Percentiles rank a stretch among this genome's conserved stretches.
Evolutionary conservation across 1,284 basidiomycete species (phyloP).

Genomic region (Anthracocystis panici-leucophaei): DNA sequence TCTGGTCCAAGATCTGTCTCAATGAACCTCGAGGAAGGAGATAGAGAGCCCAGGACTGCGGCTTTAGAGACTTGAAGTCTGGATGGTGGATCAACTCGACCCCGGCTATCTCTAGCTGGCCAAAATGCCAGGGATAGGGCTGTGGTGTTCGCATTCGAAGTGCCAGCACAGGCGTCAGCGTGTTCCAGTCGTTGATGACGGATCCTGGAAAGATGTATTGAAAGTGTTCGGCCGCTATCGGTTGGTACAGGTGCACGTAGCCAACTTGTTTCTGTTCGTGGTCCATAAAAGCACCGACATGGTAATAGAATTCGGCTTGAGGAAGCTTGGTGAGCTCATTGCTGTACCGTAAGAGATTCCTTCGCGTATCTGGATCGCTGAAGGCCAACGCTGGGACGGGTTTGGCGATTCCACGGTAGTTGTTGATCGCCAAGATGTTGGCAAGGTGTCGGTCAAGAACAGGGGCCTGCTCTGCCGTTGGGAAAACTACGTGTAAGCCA

Average conservation of each 20-base stretch:
- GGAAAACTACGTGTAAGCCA: neutral
- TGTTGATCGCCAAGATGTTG: neutral
- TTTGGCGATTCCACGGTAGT: neutral
- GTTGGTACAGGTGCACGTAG: slow-evolving; percentile 11
- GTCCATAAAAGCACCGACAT: neutral
- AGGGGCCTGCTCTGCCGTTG: neutral
- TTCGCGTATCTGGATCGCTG: neutral
- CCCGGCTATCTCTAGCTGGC: slow-evolving; percentile 12
- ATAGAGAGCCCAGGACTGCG: no score
- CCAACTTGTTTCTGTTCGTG: neutral
- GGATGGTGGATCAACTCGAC: slow-evolving; percentile 11
- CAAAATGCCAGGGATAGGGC: neutral
- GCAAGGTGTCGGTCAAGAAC: slow-evolving; percentile 7
- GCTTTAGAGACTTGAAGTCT: neutral
- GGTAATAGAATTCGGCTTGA: neutral
- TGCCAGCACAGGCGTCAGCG: neutral
- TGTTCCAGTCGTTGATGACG: slow-evolving; percentile 1
- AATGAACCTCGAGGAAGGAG: no score
- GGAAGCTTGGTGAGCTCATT: neutral
- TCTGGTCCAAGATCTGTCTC: no score
- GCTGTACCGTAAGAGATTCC: neutral
- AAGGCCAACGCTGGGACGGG: neutral
- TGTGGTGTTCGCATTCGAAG: slow-evolving; percentile 8
- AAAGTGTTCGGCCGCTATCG: slow-evolving; percentile 2
- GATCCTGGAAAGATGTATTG: slow-evolving; percentile 9